phyloP scores from a whole-genome alignment of 2,329 filamentous ascomycete genomes.

The Cryphonectria parasitica region DNA sequence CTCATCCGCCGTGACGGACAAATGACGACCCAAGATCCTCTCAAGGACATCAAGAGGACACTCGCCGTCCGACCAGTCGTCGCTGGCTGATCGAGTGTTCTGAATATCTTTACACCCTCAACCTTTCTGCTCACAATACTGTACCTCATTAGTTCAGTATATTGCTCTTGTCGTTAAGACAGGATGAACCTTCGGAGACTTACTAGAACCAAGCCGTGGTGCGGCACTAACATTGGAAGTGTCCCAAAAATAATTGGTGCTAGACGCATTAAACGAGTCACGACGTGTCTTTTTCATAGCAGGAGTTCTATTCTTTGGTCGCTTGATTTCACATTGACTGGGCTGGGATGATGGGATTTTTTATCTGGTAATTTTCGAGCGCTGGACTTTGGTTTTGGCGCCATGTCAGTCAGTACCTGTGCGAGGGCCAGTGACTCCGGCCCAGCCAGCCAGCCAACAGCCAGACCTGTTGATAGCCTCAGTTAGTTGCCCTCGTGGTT shows the following conservation, averaged over 20 bases:
- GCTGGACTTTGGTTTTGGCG: neutral
- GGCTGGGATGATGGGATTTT: neutral
- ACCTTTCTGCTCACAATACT: neutral
- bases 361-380: neutral
- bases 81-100: neutral
- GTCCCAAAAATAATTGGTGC: neutral
- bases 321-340: neutral
- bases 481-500: too few species aligned
- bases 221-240: neutral
- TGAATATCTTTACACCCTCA: neutral
- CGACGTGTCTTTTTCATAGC: neutral
- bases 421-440: too few species aligned
- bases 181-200: neutral
- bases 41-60: conserved; percentile 21
- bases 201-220: neutral
- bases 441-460: too few species aligned
- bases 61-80: conserved; percentile 3
- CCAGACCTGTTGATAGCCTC: too few species aligned
- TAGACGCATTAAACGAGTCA: neutral
- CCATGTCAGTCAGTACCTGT: neutral
- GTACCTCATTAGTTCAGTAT: neutral
- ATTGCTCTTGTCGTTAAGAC: neutral
- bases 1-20: conserved; percentile 59
- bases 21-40: conserved; percentile 39
- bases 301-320: neutral